Evolutionary conservation across 495 filamentous ascomycete species (phyloP).

Genomic region (Elaphomyces granulatus): DNA sequence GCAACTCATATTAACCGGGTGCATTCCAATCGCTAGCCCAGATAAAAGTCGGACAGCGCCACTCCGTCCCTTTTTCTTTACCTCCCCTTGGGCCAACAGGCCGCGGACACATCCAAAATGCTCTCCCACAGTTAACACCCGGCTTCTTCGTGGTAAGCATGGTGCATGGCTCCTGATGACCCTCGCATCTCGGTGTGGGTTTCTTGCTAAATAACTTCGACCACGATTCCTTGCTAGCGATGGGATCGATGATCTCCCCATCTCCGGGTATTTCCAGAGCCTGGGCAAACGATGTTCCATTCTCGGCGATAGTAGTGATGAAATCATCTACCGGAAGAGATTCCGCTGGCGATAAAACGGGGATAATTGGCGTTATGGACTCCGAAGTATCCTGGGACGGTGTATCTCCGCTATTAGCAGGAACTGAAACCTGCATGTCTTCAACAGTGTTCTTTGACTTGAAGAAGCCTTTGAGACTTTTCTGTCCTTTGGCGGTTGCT

Average conservation of each 20-base stretch:
- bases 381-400: background rate
- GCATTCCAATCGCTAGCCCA: slow-evolving; percentile 77
- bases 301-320: background rate
- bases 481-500: slow-evolving; percentile 41
- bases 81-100: slow-evolving; percentile 70
- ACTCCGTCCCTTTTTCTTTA: slow-evolving; percentile 69
- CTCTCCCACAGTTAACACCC: slow-evolving; percentile 66
- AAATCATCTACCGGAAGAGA: background rate
- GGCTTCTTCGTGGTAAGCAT: slow-evolving; percentile 71
- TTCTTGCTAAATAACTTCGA: slow-evolving; percentile 68
- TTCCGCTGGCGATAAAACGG: background rate
- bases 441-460: slow-evolving; percentile 34
- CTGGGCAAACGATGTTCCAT: background rate
- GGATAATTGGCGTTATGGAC: background rate
- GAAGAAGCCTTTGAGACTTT: slow-evolving; percentile 75
- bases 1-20: background rate
- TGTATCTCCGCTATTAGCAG: background rate
- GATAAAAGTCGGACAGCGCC: slow-evolving; percentile 78
- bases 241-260: slow-evolving; percentile 46
- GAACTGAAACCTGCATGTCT: background rate
- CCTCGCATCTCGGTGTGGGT: slow-evolving; percentile 59
- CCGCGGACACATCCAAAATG: slow-evolving; percentile 76
- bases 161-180: slow-evolving; percentile 73
- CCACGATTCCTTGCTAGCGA: slow-evolving; percentile 73
- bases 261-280: slow-evolving; percentile 3